These are phyloP conservation scores for Penicillium canariense DNA, from an alignment of 495 filamentous ascomycete genomes.

Conservation along the genomic window DNA sequence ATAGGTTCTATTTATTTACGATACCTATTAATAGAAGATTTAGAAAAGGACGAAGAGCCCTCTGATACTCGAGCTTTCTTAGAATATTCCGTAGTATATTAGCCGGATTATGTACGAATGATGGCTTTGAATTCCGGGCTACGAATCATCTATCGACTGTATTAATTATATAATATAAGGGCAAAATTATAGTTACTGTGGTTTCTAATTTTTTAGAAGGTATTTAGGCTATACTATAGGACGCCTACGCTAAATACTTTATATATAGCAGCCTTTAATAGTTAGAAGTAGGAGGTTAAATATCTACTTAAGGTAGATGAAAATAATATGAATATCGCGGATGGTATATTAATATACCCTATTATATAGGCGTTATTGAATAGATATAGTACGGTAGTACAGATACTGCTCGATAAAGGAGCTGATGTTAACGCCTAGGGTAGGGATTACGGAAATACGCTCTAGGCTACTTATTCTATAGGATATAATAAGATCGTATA, in stretches of 20 bases:
- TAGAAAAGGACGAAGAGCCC: slow-evolving; percentile 1
- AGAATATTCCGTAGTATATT: slow-evolving; percentile 25
- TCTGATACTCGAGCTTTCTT: slow-evolving; percentile 14
- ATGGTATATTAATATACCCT: slow-evolving; percentile 15
- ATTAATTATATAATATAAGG: slow-evolving; percentile 12
- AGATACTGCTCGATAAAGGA: too few relatives aligned
- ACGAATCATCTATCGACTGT: neutral
- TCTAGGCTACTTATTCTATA: too few relatives aligned
- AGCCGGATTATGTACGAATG: slow-evolving; percentile 23
- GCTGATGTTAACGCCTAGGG: too few relatives aligned
- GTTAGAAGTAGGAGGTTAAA: slow-evolving; percentile 17
- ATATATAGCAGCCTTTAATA: slow-evolving; percentile 18
- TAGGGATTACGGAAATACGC: too few relatives aligned
- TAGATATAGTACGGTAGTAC: too few relatives aligned
- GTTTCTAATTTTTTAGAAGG: slow-evolving; percentile 16
- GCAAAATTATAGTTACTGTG: neutral
- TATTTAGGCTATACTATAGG: neutral
- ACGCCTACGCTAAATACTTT: slow-evolving; percentile 10
- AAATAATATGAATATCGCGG: slow-evolving; percentile 6
- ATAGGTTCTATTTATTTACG: slow-evolving; percentile 20
- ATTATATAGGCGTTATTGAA: slow-evolving; percentile 18
- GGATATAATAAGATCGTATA: too few relatives aligned
- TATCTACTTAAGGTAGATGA: slow-evolving; percentile 7
- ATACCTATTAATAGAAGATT: slow-evolving; percentile 23
- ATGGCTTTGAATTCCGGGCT: neutral